A percentile compares a stretch with the other conserved stretches of the same genome.
Evolutionary conservation across 1,139 yeast genomes (phyloP).

Genomic region (Hyphopichia khmerensis): DNA sequence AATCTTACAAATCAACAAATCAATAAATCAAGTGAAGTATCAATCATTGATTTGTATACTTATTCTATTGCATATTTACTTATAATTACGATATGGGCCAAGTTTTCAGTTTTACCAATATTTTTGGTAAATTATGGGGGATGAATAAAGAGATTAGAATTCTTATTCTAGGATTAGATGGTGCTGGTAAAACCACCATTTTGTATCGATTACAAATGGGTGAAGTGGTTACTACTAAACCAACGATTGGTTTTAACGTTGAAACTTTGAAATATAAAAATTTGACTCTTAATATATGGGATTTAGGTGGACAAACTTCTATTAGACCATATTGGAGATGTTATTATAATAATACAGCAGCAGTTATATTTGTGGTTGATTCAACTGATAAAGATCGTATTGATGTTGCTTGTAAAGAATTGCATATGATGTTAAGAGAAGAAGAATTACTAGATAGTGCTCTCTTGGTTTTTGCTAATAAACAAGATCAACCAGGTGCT

Average conservation of each 20-base stretch:
- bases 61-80: no score
- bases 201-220: slow-evolving; percentile 89
- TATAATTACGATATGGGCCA: slow-evolving; percentile 90
- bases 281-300: slow-evolving; percentile 84
- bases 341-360: slow-evolving; percentile 93
- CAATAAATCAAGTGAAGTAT: no score
- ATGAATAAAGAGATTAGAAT: slow-evolving; percentile 87
- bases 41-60: no score
- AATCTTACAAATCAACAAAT: no score
- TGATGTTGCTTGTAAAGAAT: slow-evolving; percentile 81
- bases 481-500: slow-evolving; percentile 97
- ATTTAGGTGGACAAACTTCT: slow-evolving; percentile 95
- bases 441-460: slow-evolving; percentile 92
- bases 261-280: slow-evolving; percentile 90
- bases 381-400: slow-evolving; percentile 95
- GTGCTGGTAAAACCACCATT: slow-evolving; percentile 97
- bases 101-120: slow-evolving; percentile 68
- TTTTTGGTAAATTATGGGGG: slow-evolving; percentile 88
- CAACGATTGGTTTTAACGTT: slow-evolving; percentile 95
- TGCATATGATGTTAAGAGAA: slow-evolving; percentile 88
- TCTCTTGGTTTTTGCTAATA: slow-evolving; percentile 90
- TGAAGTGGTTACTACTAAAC: slow-evolving; percentile 91
- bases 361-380: slow-evolving; percentile 94
- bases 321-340: slow-evolving; percentile 98
- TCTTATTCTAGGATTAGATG: slow-evolving; percentile 89